These are phyloP conservation scores for Zoysia pacifica DNA, from an alignment of 176 grass and related monocot species.

Conservation along the genomic window DNA sequence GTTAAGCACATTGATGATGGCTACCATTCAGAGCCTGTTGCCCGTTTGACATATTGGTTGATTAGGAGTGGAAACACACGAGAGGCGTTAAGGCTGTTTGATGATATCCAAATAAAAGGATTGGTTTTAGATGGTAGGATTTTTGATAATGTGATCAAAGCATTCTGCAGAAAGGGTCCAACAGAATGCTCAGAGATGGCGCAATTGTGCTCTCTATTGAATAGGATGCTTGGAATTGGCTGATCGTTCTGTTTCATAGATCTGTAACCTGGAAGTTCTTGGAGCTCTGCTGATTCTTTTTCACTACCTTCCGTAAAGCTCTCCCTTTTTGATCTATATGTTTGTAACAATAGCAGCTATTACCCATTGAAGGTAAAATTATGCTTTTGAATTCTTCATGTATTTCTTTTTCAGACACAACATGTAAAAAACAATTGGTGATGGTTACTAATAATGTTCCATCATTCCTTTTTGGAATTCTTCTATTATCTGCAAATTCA, in stretches of 20 bases:
- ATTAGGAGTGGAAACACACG: constrained; percentile 53
- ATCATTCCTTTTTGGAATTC: constrained; percentile 4
- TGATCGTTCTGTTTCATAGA: constrained; percentile 31
- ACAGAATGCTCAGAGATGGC: constrained; percentile 51
- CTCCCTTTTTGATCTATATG: constrained; percentile 18
- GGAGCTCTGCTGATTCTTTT: constrained; percentile 11
- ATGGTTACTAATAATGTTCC: background rate
- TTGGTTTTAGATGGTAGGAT: constrained; percentile 57
- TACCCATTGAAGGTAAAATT: constrained; percentile 8
- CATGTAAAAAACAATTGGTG: background rate
- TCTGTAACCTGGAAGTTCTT: background rate
- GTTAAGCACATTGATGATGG: constrained; percentile 61
- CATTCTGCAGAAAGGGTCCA: constrained; percentile 78
- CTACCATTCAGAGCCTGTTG: constrained; percentile 51
- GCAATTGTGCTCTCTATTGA: constrained; percentile 62
- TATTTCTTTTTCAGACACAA: constrained; percentile 21
- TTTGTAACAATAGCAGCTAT: constrained; percentile 18
- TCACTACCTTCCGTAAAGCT: background rate
- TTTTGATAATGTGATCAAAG: constrained; percentile 74
- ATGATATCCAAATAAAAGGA: constrained; percentile 68
- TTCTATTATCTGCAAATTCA: background rate
- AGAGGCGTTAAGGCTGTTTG: constrained; percentile 62
- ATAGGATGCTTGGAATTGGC: constrained; percentile 69
- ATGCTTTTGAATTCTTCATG: background rate
- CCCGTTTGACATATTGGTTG: constrained; percentile 76